Evolutionary conservation across 345 rosid genomes (phyloP).

Genomic region (Lepidium sativum): DNA sequence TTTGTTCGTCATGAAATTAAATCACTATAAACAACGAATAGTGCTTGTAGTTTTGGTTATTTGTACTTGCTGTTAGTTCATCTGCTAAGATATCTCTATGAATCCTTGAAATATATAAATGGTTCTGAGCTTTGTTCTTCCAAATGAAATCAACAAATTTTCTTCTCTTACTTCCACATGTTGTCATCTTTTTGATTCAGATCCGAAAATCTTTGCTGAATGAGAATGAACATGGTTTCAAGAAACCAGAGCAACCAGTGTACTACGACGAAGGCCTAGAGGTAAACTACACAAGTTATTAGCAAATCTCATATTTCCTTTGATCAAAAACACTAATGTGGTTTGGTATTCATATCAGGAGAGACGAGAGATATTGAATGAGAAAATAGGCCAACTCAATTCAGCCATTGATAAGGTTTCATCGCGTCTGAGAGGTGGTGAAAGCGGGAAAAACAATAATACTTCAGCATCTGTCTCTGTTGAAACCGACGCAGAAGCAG

Average conservation of each 20-base stretch:
- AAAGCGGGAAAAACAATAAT: slow-evolving; percentile 14
- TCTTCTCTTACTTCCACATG: not conserved
- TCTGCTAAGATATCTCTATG: not conserved
- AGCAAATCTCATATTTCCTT: not conserved
- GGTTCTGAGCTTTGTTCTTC: not conserved
- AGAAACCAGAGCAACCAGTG: slow-evolving; percentile 50
- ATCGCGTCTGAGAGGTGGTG: slow-evolving; percentile 61
- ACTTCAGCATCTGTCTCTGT: slow-evolving; percentile 30
- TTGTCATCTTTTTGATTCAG: slow-evolving; percentile 25
- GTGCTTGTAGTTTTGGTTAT: too few relatives aligned
- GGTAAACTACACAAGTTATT: slow-evolving; percentile 5
- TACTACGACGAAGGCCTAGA: slow-evolving; percentile 81
- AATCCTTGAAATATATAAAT: not conserved
- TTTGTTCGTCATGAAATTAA: too few relatives aligned
- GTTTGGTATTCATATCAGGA: not conserved
- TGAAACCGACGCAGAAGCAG: slow-evolving; percentile 50
- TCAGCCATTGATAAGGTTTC: slow-evolving; percentile 79
- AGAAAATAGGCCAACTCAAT: slow-evolving; percentile 72
- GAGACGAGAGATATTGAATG: slow-evolving; percentile 58
- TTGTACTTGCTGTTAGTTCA: too few relatives aligned
- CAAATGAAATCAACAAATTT: not conserved
- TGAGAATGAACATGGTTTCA: slow-evolving; percentile 73
- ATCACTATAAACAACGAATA: too few relatives aligned
- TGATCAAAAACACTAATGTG: not conserved
- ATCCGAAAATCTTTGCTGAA: slow-evolving; percentile 61